Percentiles rank a stretch among this genome's conserved stretches.
phyloP scores from a whole-genome alignment of 805 yeast species.

The Kodamaea sagamina region DNA sequence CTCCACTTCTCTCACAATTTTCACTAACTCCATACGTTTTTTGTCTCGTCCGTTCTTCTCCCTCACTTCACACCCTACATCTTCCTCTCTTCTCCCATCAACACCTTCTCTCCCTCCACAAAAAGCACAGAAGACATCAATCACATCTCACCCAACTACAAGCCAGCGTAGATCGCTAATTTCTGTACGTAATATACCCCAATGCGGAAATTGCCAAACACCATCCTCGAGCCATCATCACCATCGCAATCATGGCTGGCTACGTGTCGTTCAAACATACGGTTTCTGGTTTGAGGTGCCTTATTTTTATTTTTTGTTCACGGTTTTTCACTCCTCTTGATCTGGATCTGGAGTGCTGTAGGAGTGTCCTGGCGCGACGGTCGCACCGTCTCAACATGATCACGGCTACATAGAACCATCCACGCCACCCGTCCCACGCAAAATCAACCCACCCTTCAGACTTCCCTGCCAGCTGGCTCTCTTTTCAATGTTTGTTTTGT shows the following conservation, averaged over 20 bases:
- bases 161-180: constrained; percentile 7
- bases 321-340: background rate
- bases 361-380: too few species aligned
- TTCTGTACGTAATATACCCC: constrained; percentile 8
- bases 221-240: background rate
- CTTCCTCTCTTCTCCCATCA: too few species aligned
- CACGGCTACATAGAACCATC: too few species aligned
- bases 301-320: background rate
- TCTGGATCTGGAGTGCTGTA: too few species aligned
- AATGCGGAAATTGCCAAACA: constrained; percentile 5
- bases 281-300: constrained; percentile 6
- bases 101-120: background rate
- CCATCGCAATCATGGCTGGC: background rate
- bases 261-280: background rate
- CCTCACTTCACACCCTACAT: too few species aligned
- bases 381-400: too few species aligned
- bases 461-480: too few species aligned
- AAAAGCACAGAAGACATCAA: constrained; percentile 2
- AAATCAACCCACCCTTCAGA: too few species aligned
- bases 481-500: too few species aligned
- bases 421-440: too few species aligned
- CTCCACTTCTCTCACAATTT: background rate
- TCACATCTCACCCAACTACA: constrained; percentile 1
- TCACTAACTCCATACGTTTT: background rate
- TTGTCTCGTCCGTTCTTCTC: too few species aligned